Conservation (phyloP, 192 early-diverging fungal species). For the Backusella sp. region DNA sequence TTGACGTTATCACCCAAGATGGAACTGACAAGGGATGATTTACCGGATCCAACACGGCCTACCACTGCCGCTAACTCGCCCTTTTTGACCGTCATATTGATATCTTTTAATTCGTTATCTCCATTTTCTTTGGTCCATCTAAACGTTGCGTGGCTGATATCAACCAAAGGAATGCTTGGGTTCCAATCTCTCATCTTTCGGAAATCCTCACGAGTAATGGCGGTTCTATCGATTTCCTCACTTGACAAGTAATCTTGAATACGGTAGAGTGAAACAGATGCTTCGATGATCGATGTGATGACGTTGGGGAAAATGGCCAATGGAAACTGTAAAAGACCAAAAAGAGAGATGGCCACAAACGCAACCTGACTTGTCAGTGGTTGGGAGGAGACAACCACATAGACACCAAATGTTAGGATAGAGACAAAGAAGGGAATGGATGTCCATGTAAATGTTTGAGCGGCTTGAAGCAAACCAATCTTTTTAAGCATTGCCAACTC, state of each 20-base stretch:
- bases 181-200: constrained; percentile 13
- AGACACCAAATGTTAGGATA: constrained; percentile 78
- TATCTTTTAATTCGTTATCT: constrained; percentile 30
- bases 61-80: constrained; percentile 36
- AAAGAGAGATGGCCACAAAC: constrained; percentile 88
- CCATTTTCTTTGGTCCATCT: constrained; percentile 49
- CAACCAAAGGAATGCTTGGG: constrained; percentile 29
- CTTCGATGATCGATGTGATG: constrained; percentile 73
- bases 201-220: constrained; percentile 50
- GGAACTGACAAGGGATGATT: constrained; percentile 73
- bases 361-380: constrained; percentile 65
- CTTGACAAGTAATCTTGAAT: constrained; percentile 74
- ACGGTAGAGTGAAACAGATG: constrained; percentile 80
- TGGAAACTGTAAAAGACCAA: constrained; percentile 91
- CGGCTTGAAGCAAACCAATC: constrained; percentile 66
- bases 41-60: constrained; percentile 51
- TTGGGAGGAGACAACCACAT: constrained; percentile 48
- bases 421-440: constrained; percentile 89
- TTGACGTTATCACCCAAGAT: constrained; percentile 89
- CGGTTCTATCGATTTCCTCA: constrained; percentile 76
- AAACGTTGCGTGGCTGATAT: constrained; percentile 51
- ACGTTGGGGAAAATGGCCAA: constrained; percentile 81
- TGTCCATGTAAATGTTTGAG: constrained; percentile 73
- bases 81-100: constrained; percentile 42
- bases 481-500: constrained; percentile 77